These are phyloP conservation scores for Boletellus emodensis DNA, from an alignment of 768 basidiomycete genomes.

Conservation along the genomic window DNA sequence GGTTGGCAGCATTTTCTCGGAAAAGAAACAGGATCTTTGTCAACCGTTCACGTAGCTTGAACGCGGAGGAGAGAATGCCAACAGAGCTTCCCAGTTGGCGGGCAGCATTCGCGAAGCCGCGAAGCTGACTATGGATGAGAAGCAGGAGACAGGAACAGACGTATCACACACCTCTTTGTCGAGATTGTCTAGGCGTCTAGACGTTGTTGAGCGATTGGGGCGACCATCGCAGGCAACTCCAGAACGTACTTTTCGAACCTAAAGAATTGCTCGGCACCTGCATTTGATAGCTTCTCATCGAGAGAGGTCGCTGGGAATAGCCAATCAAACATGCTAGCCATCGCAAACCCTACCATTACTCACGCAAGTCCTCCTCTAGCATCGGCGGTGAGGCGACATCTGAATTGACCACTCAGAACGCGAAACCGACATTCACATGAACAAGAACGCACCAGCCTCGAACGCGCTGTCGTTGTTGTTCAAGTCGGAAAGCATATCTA, in stretches of 20 bases:
- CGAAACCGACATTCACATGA: not conserved
- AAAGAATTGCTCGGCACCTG: conserved; percentile 47
- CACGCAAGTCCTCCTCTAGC: conserved; percentile 44
- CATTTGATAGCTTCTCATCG: conserved; percentile 48
- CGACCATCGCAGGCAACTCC: not conserved
- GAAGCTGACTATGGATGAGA: conserved; percentile 33
- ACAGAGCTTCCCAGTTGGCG: conserved; percentile 55
- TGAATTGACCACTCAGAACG: conserved; percentile 7
- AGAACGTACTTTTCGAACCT: conserved; percentile 43
- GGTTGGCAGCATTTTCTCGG: conserved; percentile 52
- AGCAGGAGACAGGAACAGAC: not conserved
- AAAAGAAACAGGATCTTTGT: conserved; percentile 49
- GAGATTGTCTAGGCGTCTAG: conserved; percentile 44
- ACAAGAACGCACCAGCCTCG: conserved; percentile 29
- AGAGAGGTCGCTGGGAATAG: conserved; percentile 35
- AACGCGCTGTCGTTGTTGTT: conserved; percentile 37
- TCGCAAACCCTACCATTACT: conserved; percentile 2
- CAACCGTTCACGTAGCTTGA: conserved; percentile 47
- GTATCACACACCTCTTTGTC: conserved; percentile 41
- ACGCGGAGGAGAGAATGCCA: conserved; percentile 53
- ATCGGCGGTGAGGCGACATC: conserved; percentile 32
- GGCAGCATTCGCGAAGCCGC: conserved; percentile 52
- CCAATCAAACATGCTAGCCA: conserved; percentile 5
- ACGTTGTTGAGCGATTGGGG: conserved; percentile 4
- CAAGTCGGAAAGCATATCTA: conserved; percentile 46